Evolutionary conservation across 2,329 filamentous ascomycete genomes (phyloP).

Genomic region (Nemania sp.): DNA sequence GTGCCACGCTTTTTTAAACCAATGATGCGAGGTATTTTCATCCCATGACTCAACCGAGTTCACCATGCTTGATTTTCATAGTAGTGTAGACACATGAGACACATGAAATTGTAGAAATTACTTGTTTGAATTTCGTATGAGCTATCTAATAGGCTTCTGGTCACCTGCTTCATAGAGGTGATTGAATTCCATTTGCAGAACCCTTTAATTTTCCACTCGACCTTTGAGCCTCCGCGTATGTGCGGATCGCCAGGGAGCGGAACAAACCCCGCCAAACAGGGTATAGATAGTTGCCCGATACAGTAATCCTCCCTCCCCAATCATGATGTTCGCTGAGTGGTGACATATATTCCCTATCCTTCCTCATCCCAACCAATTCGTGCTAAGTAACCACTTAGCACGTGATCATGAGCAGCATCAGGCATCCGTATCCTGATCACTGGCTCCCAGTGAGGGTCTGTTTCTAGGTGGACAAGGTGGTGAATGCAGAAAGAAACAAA

Average conservation of each 20-base stretch:
- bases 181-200: slow-evolving; percentile 22
- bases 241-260: slow-evolving; percentile 48
- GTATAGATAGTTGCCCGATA: slow-evolving; percentile 45
- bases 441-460: slow-evolving; percentile 18
- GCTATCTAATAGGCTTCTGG: slow-evolving; percentile 30
- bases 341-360: slow-evolving; percentile 40
- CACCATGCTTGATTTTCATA: slow-evolving; percentile 18
- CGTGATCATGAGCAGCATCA: slow-evolving; percentile 37
- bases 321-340: slow-evolving; percentile 47
- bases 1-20: slow-evolving; percentile 5
- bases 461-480: slow-evolving; percentile 26
- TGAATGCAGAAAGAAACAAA: slow-evolving; percentile 38
- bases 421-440: slow-evolving; percentile 25
- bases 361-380: slow-evolving; percentile 26
- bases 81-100: slow-evolving; percentile 22
- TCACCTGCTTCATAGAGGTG: slow-evolving; percentile 35
- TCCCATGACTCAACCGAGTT: slow-evolving; percentile 24
- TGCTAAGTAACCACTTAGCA: slow-evolving; percentile 27
- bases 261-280: slow-evolving; percentile 38
- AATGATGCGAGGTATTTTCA: slow-evolving; percentile 16
- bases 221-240: slow-evolving; percentile 43
- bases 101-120: slow-evolving; percentile 24
- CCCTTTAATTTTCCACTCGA: slow-evolving; percentile 46
- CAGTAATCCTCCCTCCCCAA: slow-evolving; percentile 43
- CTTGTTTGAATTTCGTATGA: slow-evolving; percentile 34